Conservation (phyloP, 2,329 filamentous ascomycete genomes). For the Fusarium devonianum region DNA sequence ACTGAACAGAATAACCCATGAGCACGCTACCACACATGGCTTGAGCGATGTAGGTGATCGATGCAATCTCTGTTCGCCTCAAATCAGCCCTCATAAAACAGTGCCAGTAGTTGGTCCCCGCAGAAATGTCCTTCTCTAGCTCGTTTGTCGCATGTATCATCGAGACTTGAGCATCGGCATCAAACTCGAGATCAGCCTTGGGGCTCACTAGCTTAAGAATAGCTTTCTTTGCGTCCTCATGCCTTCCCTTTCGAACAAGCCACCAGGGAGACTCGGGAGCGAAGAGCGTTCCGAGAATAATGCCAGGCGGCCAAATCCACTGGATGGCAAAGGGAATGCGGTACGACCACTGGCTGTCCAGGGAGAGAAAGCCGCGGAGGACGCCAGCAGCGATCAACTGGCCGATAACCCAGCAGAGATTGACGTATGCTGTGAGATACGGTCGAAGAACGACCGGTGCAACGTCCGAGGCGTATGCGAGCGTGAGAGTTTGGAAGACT, state of each 20-base stretch:
- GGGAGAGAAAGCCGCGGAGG: slow-evolving; percentile 50
- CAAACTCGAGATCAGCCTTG: slow-evolving; percentile 25
- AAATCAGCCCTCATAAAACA: slow-evolving; percentile 56
- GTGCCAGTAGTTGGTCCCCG: slow-evolving; percentile 54
- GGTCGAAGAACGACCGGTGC: slow-evolving; percentile 64
- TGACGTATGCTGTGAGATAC: slow-evolving; percentile 57
- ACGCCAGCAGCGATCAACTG: slow-evolving; percentile 55
- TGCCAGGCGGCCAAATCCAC: slow-evolving; percentile 56
- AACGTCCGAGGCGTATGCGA: slow-evolving; percentile 71
- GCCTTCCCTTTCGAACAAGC: slow-evolving; percentile 46
- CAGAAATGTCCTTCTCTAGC: slow-evolving; percentile 50
- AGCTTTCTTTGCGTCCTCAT: slow-evolving; percentile 27
- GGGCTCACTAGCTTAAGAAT: slow-evolving; percentile 39
- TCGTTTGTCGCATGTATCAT: slow-evolving; percentile 50
- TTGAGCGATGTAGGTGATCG: slow-evolving; percentile 53
- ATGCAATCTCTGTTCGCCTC: slow-evolving; percentile 55
- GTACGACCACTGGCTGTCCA: slow-evolving; percentile 54
- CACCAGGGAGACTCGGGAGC: slow-evolving; percentile 60
- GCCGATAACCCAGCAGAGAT: slow-evolving; percentile 59
- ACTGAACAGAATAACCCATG: slow-evolving; percentile 66
- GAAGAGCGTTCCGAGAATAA: slow-evolving; percentile 52
- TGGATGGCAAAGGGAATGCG: slow-evolving; percentile 57
- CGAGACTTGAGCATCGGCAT: slow-evolving; percentile 33
- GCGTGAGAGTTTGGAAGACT: slow-evolving; percentile 60
- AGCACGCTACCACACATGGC: slow-evolving; percentile 49